Evolutionary conservation across 768 basidiomycete genomes (phyloP).

Genomic region (Paxillus ammoniavirescens): DNA sequence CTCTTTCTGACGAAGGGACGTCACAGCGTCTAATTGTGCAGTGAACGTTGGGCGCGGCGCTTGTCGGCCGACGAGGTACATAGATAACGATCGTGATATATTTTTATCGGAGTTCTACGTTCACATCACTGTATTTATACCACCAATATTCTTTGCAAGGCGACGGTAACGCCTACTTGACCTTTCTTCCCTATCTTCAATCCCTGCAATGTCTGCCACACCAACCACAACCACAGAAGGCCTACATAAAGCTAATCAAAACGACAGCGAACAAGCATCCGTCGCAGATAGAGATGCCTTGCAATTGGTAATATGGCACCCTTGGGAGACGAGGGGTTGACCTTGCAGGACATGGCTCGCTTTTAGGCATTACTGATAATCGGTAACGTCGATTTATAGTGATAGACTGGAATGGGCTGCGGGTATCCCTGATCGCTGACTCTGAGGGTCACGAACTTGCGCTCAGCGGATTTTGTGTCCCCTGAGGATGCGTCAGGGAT

Average conservation of each 20-base stretch:
- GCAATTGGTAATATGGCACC: conserved; percentile 51
- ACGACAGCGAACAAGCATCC: conserved; percentile 24
- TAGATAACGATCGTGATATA: not conserved
- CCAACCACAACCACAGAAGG: conserved; percentile 12
- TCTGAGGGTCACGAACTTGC: conserved; percentile 9
- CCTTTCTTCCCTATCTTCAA: not conserved
- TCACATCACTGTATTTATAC: conserved; percentile 31
- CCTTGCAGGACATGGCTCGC: conserved; percentile 29
- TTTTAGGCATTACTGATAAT: conserved; percentile 36
- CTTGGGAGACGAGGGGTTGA: conserved; percentile 28
- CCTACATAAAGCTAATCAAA: conserved; percentile 10
- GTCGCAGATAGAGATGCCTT: conserved; percentile 46
- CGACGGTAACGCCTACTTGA: not conserved
- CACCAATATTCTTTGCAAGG: conserved; percentile 2
- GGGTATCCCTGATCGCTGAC: conserved; percentile 70
- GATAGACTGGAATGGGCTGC: conserved; percentile 78
- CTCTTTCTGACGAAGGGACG: not conserved
- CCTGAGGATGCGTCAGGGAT: conserved; percentile 49
- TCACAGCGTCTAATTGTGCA: conserved; percentile 39
- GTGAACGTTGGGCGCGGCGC: conserved; percentile 12
- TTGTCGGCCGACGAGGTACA: not conserved
- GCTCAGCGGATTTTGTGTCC: conserved; percentile 7
- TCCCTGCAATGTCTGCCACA: conserved; percentile 22
- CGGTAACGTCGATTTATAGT: conserved; percentile 75
- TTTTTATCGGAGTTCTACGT: conserved; percentile 25